phyloP scores from a whole-genome alignment of 805 yeast genomes.

The Lipomyces kockii region DNA sequence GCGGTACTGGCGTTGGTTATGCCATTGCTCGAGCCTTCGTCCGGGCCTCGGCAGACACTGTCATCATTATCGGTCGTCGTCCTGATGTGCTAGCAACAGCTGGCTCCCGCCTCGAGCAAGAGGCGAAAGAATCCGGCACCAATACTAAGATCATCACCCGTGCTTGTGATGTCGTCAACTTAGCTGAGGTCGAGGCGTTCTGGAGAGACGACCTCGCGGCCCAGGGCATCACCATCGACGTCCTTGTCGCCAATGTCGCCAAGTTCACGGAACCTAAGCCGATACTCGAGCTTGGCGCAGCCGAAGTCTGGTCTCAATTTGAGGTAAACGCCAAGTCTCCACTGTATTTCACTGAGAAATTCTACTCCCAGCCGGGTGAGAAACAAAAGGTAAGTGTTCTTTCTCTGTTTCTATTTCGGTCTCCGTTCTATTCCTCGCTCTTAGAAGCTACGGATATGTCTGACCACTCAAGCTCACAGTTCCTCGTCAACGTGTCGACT shows the following conservation, averaged over 20 bases:
- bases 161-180: slow-evolving; percentile 5
- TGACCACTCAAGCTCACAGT: slow-evolving; percentile 3
- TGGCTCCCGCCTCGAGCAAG: slow-evolving; percentile 9
- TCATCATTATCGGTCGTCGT: slow-evolving; percentile 9
- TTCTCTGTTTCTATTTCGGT: background rate
- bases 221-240: slow-evolving; percentile 3
- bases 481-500: slow-evolving; percentile 6
- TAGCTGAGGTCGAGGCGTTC: background rate
- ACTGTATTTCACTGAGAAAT: slow-evolving; percentile 4
- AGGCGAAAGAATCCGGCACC: background rate
- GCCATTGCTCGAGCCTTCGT: slow-evolving; percentile 9
- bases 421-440: background rate
- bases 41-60: slow-evolving; percentile 6
- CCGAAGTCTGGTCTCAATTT: slow-evolving; percentile 8
- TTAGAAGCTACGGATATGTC: background rate
- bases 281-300: slow-evolving; percentile 11
- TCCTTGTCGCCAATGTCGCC: slow-evolving; percentile 1
- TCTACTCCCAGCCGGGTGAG: slow-evolving; percentile 5
- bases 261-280: slow-evolving; percentile 8
- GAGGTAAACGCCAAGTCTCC: slow-evolving; percentile 6
- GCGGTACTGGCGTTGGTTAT: slow-evolving; percentile 9
- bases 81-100: slow-evolving; percentile 5
- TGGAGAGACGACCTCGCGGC: slow-evolving; percentile 4
- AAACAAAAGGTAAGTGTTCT: slow-evolving; percentile 4
- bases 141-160: slow-evolving; percentile 5